These are phyloP conservation scores for Stagonosporopsis rhizophila DNA, from an alignment of 2,329 filamentous ascomycete genomes.

Conservation along the genomic window DNA sequence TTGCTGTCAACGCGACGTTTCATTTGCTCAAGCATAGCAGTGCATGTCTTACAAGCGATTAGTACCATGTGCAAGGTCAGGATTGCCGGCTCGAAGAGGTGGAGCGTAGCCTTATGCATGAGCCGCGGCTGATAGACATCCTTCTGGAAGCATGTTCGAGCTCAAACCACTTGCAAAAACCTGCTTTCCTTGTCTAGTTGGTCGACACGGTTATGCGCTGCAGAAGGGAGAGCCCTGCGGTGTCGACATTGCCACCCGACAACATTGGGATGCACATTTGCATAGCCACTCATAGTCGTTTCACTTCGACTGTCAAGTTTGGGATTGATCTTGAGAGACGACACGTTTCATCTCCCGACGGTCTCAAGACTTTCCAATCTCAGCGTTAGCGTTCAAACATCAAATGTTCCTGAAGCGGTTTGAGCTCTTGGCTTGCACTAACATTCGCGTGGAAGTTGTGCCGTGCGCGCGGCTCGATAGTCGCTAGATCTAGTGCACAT, in stretches of 20 bases:
- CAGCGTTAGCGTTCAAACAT: constrained; percentile 19
- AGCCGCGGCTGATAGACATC: constrained; percentile 13
- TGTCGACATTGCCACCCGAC: constrained; percentile 17
- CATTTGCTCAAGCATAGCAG: constrained; percentile 6
- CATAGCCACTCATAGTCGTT: constrained; percentile 15
- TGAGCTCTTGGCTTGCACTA: constrained; percentile 18
- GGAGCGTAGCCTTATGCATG: constrained; percentile 15
- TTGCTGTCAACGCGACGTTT: constrained; percentile 5
- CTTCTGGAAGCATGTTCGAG: constrained; percentile 26
- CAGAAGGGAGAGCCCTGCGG: constrained; percentile 17
- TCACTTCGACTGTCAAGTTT: constrained; percentile 22
- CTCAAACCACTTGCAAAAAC: constrained; percentile 14
- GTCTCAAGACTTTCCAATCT: constrained; percentile 16
- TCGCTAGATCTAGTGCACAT: constrained; percentile 13
- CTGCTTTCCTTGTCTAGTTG: constrained; percentile 16
- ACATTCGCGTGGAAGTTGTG: constrained; percentile 33
- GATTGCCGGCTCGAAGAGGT: constrained; percentile 12
- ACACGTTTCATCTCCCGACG: constrained; percentile 21
- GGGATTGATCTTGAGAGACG: constrained; percentile 13
- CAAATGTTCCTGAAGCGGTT: constrained; percentile 12
- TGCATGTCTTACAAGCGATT: constrained; percentile 7
- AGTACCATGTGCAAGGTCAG: constrained; percentile 12
- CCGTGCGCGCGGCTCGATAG: constrained; percentile 24
- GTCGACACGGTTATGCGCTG: constrained; percentile 8
- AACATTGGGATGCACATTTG: constrained; percentile 8